A percentile compares a stretch with the other conserved stretches of the same genome.
phyloP scores from a whole-genome alignment of 2,329 filamentous ascomycete genomes.

The Dryadomyces sulphureus region DNA sequence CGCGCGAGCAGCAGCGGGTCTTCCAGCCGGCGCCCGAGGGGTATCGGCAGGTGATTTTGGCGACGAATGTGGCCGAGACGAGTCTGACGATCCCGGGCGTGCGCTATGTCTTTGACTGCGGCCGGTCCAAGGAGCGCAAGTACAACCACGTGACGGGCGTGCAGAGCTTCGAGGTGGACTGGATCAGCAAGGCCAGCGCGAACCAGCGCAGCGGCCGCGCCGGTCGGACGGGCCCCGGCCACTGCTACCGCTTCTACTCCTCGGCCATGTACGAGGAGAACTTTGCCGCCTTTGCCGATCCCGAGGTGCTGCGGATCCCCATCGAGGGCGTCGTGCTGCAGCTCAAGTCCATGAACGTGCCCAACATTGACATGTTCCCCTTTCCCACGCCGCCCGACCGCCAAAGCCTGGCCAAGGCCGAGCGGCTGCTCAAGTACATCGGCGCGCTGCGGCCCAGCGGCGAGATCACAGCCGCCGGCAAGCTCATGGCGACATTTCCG shows the following conservation, averaged over 20 bases:
- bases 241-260: conserved; percentile 90
- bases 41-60: conserved; percentile 72
- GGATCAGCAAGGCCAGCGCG: conserved; percentile 96
- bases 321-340: conserved; percentile 88
- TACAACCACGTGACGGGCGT: conserved; percentile 83
- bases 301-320: conserved; percentile 80
- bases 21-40: conserved; percentile 77
- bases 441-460: conserved; percentile 61
- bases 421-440: conserved; percentile 73
- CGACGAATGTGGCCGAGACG: conserved; percentile 94
- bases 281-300: conserved; percentile 72
- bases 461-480: conserved; percentile 64
- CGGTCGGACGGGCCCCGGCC: conserved; percentile 85
- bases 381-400: conserved; percentile 84
- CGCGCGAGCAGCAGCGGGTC: conserved; percentile 77
- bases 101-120: conserved; percentile 90
- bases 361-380: conserved; percentile 83
- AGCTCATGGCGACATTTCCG: conserved; percentile 76
- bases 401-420: conserved; percentile 62
- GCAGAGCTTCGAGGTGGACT: conserved; percentile 87
- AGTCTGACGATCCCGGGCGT: conserved; percentile 93
- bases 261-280: conserved; percentile 87
- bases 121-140: conserved; percentile 78
- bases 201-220: conserved; percentile 86
- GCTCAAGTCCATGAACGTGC: conserved; percentile 86